Evolutionary conservation across 2,329 filamentous ascomycete species (phyloP), one percentile per base, ranked within the genome.

Genomic region (Talaromyces sp.): DNA sequence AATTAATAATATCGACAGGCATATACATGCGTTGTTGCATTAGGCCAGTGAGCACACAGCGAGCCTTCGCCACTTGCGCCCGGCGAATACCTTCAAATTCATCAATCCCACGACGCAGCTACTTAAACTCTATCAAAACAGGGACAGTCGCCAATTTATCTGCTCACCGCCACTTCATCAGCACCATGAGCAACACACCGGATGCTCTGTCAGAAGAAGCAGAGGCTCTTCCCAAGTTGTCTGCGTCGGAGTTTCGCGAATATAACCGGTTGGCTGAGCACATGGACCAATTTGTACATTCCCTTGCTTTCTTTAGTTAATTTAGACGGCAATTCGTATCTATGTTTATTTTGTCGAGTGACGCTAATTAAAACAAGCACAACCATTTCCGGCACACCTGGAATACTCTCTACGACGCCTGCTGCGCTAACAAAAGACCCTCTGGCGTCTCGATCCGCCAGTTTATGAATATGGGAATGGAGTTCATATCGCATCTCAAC

Each of bases 121-220:
- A 14, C 19, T 21, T 46, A 4, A 11, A 24, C n/a, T 24, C 43
- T 19, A 4, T 68, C 8, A 62, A 66, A 11, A 31, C 17, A 6
- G 13, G 14, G 14, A 38, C 35, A 3, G 35, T 63, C 2, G 59
- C 67, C 41, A 51, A 56, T 38, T 50, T 67, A 1, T 67, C 70
- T 74, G 89, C 1, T 86, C 88, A 0, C 85, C 88, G 26, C 9
- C 19, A 24, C 17, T 67, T 63, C 54, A 77, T 77, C n/a, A 76
- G 77, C 10, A 73, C 73, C 17, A 76, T 76, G 60, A 76, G 80
- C 0, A 75, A 84, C 3, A 78, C 81, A 58, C 78, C 80, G 58
- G 77, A 80, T 64, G 85, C 96, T 59, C 86, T 91, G 35, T 89
- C 93, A 55, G 89, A 90, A 24, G 91, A 92, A 6, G 86, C 98